Base-by-base conservation (phyloP, 2,329 filamentous ascomycete species). In the Aspergillus ochraceoroseus region DNA sequence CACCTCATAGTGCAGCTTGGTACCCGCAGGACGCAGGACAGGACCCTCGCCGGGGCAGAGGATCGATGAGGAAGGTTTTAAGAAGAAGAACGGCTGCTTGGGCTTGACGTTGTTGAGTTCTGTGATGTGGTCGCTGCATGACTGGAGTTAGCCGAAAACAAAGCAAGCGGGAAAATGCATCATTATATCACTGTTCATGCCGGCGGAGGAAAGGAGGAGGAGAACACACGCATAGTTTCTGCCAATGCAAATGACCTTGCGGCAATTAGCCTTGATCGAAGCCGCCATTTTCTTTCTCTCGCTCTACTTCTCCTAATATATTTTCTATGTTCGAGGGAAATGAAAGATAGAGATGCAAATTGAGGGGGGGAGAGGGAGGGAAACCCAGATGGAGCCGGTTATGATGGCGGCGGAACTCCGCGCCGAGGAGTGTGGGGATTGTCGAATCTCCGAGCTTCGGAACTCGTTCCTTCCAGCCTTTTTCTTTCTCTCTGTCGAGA, bases 41-140 rank as follows among this genome's bases (percentile, higher is more conserved):
- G 89, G 83, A 1, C 89, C 89, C 41, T 80, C 77, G 18, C 79
- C 77, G 0, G 87, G 87, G 14, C 85, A 75, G 3, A 96, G 77
- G 54, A 98, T 86, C 3, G 88, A 86, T 27, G 85, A 87, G 0
- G 89, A 71, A 1, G 92, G 92, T 75, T 98, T 98, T 55, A 96
- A 79, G 76, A 98, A 98, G 81, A 95, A 98, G 72, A 98, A 96
- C 17, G 92, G 92, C 68, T 95, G 88, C 66, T 92, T 94, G 35
- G 92, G 92, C 51, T 81, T 80, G 46, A 76, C 74, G 67, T 83
- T 95, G 67, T 88, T 88, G 54, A 98, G 78, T 72, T 98, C 92
- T 49, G 83, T 79, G 61, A 96, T 84, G 70, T 98, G 92, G 66
- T 95, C 92, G 58, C 87, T 92, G 58, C 25, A 37, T 23, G 14